These are phyloP conservation scores for Phycomyces blakesleeanus DNA, from an alignment of 192 early-diverging fungal species.

Conservation along the genomic window DNA sequence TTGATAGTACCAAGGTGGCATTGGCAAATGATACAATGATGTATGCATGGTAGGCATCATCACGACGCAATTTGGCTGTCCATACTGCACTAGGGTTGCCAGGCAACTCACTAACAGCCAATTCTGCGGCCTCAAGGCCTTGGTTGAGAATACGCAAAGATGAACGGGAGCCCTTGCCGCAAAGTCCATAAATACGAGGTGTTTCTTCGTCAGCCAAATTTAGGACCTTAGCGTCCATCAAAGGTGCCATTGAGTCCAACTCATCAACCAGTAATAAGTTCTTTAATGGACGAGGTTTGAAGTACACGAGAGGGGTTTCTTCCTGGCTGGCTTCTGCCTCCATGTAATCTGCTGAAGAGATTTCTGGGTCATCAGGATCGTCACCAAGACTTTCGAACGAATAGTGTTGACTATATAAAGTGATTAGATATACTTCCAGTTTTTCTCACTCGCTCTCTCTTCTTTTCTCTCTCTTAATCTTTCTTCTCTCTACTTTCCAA, in stretches of 20 bases:
- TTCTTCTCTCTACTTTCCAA: neutral
- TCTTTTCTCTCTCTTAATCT: neutral
- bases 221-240: slow-evolving; percentile 80
- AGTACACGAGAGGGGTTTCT: slow-evolving; percentile 51
- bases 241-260: slow-evolving; percentile 74
- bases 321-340: slow-evolving; percentile 42
- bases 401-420: slow-evolving; percentile 65
- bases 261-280: slow-evolving; percentile 93
- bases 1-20: slow-evolving; percentile 87
- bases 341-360: slow-evolving; percentile 65
- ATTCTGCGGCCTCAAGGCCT: slow-evolving; percentile 88
- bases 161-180: slow-evolving; percentile 77
- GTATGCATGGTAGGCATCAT: slow-evolving; percentile 69
- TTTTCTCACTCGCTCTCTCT: no score
- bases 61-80: slow-evolving; percentile 50
- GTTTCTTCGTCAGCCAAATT: slow-evolving; percentile 89
- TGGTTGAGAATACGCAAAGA: slow-evolving; percentile 87
- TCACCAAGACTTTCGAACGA: slow-evolving; percentile 94
- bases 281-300: slow-evolving; percentile 72
- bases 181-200: slow-evolving; percentile 90
- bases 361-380: slow-evolving; percentile 81
- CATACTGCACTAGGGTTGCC: slow-evolving; percentile 92
- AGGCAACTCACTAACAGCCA: slow-evolving; percentile 90
- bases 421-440: slow-evolving; percentile 7
- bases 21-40: slow-evolving; percentile 93